Percentiles rank a stretch among this genome's conserved stretches.
Evolutionary conservation across 495 filamentous ascomycete species (phyloP).

Genomic region (Penicillium taxi): DNA sequence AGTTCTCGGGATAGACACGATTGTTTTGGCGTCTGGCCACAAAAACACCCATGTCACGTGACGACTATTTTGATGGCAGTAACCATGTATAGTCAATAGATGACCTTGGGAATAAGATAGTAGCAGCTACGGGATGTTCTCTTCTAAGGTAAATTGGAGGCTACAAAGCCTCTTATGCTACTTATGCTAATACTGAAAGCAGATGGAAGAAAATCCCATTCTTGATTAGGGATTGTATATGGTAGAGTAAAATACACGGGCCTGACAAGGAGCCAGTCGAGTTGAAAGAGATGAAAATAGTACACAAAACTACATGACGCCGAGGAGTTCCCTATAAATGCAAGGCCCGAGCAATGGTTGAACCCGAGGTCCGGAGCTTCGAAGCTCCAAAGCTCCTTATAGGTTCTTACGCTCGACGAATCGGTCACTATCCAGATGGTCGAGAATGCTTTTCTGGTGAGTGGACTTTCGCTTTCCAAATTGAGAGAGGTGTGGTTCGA

Average conservation of each 20-base stretch:
- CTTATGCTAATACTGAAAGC: too few relatives aligned
- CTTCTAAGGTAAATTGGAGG: too few relatives aligned
- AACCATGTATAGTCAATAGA: too few relatives aligned
- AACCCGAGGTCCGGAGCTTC: conserved; percentile 12
- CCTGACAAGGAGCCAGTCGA: conserved; percentile 5
- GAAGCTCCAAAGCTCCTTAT: too few relatives aligned
- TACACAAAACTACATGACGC: conserved; percentile 18
- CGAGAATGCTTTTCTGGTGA: conserved; percentile 16
- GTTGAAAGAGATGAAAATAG: conserved; percentile 4
- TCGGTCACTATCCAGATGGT: conserved; percentile 27
- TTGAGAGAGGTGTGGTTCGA: conserved; percentile 55
- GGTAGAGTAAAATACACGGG: conserved; percentile 19
- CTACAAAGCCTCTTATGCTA: too few relatives aligned
- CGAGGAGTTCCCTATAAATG: conserved; percentile 15
- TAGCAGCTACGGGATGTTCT: too few relatives aligned
- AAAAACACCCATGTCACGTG: too few relatives aligned
- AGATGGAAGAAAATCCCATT: too few relatives aligned
- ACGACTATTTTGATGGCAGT: too few relatives aligned
- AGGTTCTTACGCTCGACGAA: conserved; percentile 24
- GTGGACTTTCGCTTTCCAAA: conserved; percentile 49
- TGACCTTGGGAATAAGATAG: too few relatives aligned
- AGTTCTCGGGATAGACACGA: too few relatives aligned
- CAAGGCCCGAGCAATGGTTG: conserved; percentile 11
- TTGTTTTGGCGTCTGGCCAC: too few relatives aligned
- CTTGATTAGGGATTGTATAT: conserved; percentile 6